phyloP scores from a whole-genome alignment of 2,329 filamentous ascomycete genomes.

The Aspergillus unguis region DNA sequence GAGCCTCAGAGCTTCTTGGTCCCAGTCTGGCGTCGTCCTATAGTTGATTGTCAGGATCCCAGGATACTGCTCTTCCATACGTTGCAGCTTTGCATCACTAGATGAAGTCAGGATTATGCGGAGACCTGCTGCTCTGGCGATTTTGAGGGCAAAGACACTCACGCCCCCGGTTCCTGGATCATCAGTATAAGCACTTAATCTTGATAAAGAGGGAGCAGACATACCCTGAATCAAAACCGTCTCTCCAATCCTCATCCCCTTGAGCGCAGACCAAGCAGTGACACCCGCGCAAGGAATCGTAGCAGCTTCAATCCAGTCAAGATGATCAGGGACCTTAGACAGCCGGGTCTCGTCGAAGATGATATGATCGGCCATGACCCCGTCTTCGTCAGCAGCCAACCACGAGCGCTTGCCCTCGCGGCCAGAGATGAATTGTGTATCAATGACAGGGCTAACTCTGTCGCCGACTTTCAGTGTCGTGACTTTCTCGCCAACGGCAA shows the following conservation, averaged over 20 bases:
- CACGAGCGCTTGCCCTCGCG: constrained; percentile 38
- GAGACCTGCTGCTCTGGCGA: constrained; percentile 31
- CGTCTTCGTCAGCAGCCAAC: constrained; percentile 40
- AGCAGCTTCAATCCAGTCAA: constrained; percentile 37
- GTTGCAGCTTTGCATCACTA: constrained; percentile 32
- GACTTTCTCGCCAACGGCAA: constrained; percentile 38
- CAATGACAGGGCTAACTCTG: constrained; percentile 38
- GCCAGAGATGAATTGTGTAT: constrained; percentile 41
- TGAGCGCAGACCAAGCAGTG: constrained; percentile 48
- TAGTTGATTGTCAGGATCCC: constrained; percentile 31
- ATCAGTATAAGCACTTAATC: background rate
- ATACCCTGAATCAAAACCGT: constrained; percentile 42
- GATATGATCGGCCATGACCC: constrained; percentile 42
- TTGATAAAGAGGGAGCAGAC: background rate
- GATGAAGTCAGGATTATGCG: constrained; percentile 40
- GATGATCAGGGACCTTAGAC: constrained; percentile 35
- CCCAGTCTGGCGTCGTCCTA: constrained; percentile 26
- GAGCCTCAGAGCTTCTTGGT: constrained; percentile 32
- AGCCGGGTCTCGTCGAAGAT: constrained; percentile 41
- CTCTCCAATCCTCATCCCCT: constrained; percentile 37
- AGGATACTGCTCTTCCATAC: constrained; percentile 26
- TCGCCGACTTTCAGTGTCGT: constrained; percentile 34
- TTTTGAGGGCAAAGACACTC: constrained; percentile 34
- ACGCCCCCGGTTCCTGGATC: constrained; percentile 37
- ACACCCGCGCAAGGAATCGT: constrained; percentile 46